These are phyloP conservation scores for Colletotrichum trifolii DNA, from an alignment of 2,329 filamentous ascomycete genomes.

Conservation along the genomic window DNA sequence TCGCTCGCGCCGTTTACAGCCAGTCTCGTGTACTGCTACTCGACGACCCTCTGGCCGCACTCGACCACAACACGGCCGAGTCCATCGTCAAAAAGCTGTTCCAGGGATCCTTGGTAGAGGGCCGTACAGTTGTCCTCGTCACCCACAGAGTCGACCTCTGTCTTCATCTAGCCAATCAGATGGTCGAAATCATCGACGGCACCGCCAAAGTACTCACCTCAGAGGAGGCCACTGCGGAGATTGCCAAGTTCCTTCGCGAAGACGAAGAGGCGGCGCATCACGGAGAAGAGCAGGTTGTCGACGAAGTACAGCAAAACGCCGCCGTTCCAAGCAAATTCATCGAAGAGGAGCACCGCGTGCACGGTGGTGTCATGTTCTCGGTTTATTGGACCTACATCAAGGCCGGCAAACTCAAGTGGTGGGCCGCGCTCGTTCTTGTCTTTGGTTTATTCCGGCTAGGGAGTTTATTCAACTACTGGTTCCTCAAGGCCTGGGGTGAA, in stretches of 20 bases:
- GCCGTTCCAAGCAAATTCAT: conserved; percentile 80
- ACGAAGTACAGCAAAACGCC: conserved; percentile 56
- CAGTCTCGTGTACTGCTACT: conserved; percentile 66
- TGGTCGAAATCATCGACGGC: conserved; percentile 76
- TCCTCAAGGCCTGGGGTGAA: conserved; percentile 89
- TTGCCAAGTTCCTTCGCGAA: conserved; percentile 40
- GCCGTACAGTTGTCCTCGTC: conserved; percentile 80
- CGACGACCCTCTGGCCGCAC: conserved; percentile 71
- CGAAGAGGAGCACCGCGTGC: conserved; percentile 78
- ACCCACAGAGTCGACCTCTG: conserved; percentile 85
- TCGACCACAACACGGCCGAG: conserved; percentile 72
- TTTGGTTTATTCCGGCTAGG: conserved; percentile 73
- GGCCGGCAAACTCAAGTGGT: conserved; percentile 80
- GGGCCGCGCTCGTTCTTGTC: conserved; percentile 72
- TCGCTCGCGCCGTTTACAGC: conserved; percentile 73
- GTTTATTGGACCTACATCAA: conserved; percentile 90
- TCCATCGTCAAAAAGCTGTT: conserved; percentile 72
- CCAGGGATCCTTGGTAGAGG: conserved; percentile 67
- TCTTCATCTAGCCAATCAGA: conserved; percentile 76
- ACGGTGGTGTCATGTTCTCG: conserved; percentile 78
- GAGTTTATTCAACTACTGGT: conserved; percentile 78
- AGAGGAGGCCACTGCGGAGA: conserved; percentile 52
- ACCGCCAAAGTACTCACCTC: conserved; percentile 61
- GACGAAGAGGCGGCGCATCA: conserved; percentile 42
- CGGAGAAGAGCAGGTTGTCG: conserved; percentile 44